Evolutionary conservation across 805 yeast species (phyloP).

Genomic region (Kodamaea restingae): DNA sequence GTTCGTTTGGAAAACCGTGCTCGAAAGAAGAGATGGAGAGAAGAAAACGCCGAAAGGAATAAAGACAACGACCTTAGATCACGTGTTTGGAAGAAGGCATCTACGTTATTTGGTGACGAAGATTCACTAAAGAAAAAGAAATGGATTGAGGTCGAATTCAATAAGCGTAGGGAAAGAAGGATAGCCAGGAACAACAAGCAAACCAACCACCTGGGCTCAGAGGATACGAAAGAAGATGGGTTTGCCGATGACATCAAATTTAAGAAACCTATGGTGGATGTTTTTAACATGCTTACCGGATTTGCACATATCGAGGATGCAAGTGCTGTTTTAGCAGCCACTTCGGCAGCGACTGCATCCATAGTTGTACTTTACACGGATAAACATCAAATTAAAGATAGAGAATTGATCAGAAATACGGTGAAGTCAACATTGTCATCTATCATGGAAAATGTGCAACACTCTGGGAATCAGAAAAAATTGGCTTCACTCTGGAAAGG

Average conservation of each 20-base stretch:
- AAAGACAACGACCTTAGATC: slow-evolving; percentile 84
- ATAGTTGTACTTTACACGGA: slow-evolving; percentile 36
- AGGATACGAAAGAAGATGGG: slow-evolving; percentile 15
- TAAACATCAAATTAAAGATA: slow-evolving; percentile 17
- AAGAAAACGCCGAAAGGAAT: slow-evolving; percentile 71
- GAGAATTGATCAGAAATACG: slow-evolving; percentile 21
- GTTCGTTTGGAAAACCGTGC: slow-evolving; percentile 66
- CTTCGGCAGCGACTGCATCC: slow-evolving; percentile 35
- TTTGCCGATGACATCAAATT: slow-evolving; percentile 23
- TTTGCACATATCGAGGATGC: slow-evolving; percentile 31
- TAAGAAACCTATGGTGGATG: slow-evolving; percentile 27
- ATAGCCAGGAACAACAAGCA: slow-evolving; percentile 19
- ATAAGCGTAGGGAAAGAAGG: slow-evolving; percentile 58
- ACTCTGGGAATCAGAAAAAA: slow-evolving; percentile 22
- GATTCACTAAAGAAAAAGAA: slow-evolving; percentile 49
- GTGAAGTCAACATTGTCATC: slow-evolving; percentile 20
- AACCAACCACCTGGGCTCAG: slow-evolving; percentile 10
- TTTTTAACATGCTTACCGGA: slow-evolving; percentile 34
- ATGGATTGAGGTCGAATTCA: slow-evolving; percentile 78
- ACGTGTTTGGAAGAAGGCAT: slow-evolving; percentile 72
- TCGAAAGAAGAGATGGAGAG: slow-evolving; percentile 81
- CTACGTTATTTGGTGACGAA: slow-evolving; percentile 56
- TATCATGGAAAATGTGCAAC: slow-evolving; percentile 19
- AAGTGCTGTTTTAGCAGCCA: slow-evolving; percentile 29
- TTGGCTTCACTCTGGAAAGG: slow-evolving; percentile 22